A percentile compares a stretch with the other conserved stretches of the same genome.
Conservation (phyloP, 345 rosid genomes). For the Citrus medica region DNA sequence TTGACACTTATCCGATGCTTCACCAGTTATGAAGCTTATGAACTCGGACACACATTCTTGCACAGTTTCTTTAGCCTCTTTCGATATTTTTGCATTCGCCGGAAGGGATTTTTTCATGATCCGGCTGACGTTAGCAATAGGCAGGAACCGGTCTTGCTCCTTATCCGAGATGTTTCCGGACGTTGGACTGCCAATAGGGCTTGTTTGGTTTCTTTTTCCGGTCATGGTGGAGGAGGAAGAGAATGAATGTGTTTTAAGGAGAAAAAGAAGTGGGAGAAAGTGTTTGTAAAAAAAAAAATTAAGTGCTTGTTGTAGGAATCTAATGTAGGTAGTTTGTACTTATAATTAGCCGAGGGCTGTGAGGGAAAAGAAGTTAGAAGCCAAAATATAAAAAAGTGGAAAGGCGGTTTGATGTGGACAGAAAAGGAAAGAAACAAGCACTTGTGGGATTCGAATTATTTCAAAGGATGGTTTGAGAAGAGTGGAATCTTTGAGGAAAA, state of each 20-base stretch:
- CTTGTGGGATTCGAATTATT: slow-evolving; percentile 10
- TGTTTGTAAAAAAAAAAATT: neutral
- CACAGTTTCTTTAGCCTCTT: slow-evolving; percentile 36
- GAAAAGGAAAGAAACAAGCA: slow-evolving; percentile 27
- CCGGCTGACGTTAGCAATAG: slow-evolving; percentile 33
- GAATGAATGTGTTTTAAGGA: too few species aligned
- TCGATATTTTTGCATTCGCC: slow-evolving; percentile 30
- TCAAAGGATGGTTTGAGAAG: slow-evolving; percentile 24
- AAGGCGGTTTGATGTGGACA: slow-evolving; percentile 38
- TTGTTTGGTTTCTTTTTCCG: slow-evolving; percentile 30
- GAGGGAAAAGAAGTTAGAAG: neutral
- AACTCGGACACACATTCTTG: slow-evolving; percentile 43
- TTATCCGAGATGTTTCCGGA: slow-evolving; percentile 39
- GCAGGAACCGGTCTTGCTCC: slow-evolving; percentile 34
- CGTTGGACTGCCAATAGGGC: slow-evolving; percentile 40
- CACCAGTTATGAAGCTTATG: slow-evolving; percentile 40
- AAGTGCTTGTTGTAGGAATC: slow-evolving; percentile 20
- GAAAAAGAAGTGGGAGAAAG: neutral
- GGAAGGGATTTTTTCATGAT: slow-evolving; percentile 38
- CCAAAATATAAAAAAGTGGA: slow-evolving; percentile 15
- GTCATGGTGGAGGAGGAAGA: slow-evolving; percentile 22
- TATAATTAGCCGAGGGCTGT: slow-evolving; percentile 15
- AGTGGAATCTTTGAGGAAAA: slow-evolving; percentile 21
- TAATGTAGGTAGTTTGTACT: neutral
- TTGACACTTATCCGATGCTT: slow-evolving; percentile 38